Conservation (phyloP, 345 rosid species). For the Populus tremula region DNA sequence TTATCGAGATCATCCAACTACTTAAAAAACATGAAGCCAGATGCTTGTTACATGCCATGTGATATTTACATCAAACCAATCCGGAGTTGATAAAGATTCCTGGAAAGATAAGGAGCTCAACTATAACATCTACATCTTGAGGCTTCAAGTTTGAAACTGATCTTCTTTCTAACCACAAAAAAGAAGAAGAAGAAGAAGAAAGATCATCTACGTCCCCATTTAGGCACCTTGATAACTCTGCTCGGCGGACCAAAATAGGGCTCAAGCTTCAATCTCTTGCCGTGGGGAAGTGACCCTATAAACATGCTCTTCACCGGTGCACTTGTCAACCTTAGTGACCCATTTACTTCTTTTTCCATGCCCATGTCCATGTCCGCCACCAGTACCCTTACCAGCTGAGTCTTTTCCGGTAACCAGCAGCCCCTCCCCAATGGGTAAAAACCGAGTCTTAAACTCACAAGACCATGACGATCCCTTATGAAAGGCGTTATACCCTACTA, state of each 20-base stretch:
- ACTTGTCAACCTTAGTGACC: slow-evolving; percentile 42
- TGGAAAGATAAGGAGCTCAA: not conserved
- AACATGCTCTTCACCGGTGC: slow-evolving; percentile 59
- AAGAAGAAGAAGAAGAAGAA: not conserved
- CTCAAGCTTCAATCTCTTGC: slow-evolving; percentile 10
- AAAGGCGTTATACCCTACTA: slow-evolving; percentile 51
- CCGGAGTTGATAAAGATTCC: too few relatives aligned
- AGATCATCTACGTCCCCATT: not conserved
- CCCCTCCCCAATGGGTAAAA: slow-evolving; percentile 56
- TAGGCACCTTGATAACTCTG: too few relatives aligned
- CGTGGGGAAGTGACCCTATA: slow-evolving; percentile 34
- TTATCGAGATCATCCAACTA: not conserved
- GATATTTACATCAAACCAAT: not conserved
- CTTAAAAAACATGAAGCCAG: slow-evolving; percentile 1
- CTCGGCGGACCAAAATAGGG: too few relatives aligned
- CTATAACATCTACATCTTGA: not conserved
- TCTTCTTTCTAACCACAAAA: not conserved
- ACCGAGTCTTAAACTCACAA: slow-evolving; percentile 28
- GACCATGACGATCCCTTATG: slow-evolving; percentile 20
- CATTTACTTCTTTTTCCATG: slow-evolving; percentile 39
- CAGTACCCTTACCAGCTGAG: not conserved
- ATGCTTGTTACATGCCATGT: not conserved
- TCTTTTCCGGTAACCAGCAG: slow-evolving; percentile 32
- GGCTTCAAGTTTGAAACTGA: too few relatives aligned
- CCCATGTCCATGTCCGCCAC: not conserved